These are phyloP conservation scores for Podospora conica DNA, from an alignment of 495 filamentous ascomycete genomes.

Conservation along the genomic window DNA sequence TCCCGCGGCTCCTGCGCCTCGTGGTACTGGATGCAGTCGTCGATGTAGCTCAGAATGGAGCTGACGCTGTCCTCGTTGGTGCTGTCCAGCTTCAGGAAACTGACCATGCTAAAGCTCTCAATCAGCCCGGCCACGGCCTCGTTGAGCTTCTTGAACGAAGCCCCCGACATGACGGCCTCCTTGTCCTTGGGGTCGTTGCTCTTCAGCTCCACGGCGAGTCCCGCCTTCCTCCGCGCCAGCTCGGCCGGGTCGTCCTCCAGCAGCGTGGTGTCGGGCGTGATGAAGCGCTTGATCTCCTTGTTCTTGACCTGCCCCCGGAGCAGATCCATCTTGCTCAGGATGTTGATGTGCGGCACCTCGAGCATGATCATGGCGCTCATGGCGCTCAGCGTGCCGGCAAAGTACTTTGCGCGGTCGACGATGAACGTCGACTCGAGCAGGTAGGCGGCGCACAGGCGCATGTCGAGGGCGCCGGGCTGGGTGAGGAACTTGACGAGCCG, in stretches of 20 bases:
- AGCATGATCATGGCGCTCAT: constrained; percentile 99
- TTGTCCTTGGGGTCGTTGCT: constrained; percentile 51
- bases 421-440: constrained; percentile 93
- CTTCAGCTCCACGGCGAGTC: constrained; percentile 35
- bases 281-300: constrained; percentile 78
- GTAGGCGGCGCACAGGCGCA: constrained; percentile 91
- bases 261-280: constrained; percentile 72
- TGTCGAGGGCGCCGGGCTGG: constrained; percentile 70
- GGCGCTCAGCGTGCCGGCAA: constrained; percentile 86
- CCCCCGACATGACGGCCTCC: constrained; percentile 68
- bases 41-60: constrained; percentile 90
- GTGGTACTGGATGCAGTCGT: constrained; percentile 92
- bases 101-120: constrained; percentile 97
- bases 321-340: constrained; percentile 95
- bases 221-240: constrained; percentile 36
- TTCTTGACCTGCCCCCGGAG: constrained; percentile 75
- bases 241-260: constrained; percentile 65
- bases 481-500: constrained; percentile 77
- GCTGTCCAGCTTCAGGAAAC: constrained; percentile 80
- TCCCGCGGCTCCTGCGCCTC: constrained; percentile 94
- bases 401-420: constrained; percentile 92
- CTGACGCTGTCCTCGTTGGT: constrained; percentile 92
- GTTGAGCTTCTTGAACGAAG: constrained; percentile 72
- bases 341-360: constrained; percentile 90
- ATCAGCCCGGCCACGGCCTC: constrained; percentile 81